Conservation (phyloP, 2,329 filamentous ascomycete genomes). For the Arthroderma uncinatum region DNA sequence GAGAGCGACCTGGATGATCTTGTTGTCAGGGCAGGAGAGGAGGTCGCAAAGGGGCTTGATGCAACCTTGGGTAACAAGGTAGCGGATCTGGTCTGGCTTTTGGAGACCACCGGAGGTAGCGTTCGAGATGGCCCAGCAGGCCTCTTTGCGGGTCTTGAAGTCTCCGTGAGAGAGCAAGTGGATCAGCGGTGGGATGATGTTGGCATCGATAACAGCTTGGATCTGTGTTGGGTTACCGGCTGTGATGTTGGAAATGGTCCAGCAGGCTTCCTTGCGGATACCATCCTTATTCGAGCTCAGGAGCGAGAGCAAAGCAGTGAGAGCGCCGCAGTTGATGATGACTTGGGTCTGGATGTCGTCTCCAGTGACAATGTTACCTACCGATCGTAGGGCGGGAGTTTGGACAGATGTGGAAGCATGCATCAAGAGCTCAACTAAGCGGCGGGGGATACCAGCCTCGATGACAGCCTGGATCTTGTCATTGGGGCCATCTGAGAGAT, state of each 20-base stretch:
- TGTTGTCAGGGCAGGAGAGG: constrained; percentile 93
- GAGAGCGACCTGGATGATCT: constrained; percentile 97
- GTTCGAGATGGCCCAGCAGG: constrained; percentile 99
- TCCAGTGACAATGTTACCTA: constrained; percentile 97
- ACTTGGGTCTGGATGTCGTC: constrained; percentile 98
- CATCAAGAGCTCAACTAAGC: constrained; percentile 93
- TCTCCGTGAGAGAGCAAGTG: constrained; percentile 93
- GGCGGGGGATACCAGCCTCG: constrained; percentile 91
- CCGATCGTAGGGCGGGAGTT: constrained; percentile 89
- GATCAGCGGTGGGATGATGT: constrained; percentile 92
- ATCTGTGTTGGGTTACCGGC: constrained; percentile 97
- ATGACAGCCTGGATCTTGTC: constrained; percentile 99
- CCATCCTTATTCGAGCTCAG: constrained; percentile 96
- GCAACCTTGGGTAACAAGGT: constrained; percentile 83
- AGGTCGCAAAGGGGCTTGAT: constrained; percentile 97
- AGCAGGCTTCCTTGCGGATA: constrained; percentile 98
- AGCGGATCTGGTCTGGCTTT: constrained; percentile 97
- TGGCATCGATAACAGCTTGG: constrained; percentile 89
- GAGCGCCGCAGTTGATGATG: constrained; percentile 94
- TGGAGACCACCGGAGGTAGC: constrained; percentile 94
- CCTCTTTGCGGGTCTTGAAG: constrained; percentile 98
- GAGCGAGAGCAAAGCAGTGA: constrained; percentile 83
- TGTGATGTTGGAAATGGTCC: constrained; percentile 99
- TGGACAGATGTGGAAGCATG: constrained; percentile 97
- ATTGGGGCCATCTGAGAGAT: constrained; percentile 93